A percentile compares a stretch with the other conserved stretches of the same genome.
Conservation (phyloP, 495 filamentous ascomycete genomes). For the Aspergillus mulundensis region DNA sequence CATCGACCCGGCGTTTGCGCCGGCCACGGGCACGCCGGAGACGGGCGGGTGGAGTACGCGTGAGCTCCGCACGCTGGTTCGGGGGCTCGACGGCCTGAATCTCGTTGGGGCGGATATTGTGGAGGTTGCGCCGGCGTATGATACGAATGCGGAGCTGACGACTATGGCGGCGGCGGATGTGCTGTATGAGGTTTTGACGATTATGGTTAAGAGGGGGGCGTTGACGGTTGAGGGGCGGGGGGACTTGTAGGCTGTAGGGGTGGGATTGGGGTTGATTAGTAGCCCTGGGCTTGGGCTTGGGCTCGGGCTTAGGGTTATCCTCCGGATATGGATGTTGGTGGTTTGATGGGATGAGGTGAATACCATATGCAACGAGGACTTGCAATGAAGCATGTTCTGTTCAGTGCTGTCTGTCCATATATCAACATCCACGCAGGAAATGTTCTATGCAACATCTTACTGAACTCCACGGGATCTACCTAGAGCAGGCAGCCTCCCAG, state of each 20-base stretch:
- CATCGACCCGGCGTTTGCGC: constrained; percentile 79
- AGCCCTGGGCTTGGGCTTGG: no score
- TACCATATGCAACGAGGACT: no score
- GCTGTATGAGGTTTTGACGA: constrained; percentile 60
- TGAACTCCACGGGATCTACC: no score
- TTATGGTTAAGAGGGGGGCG: constrained; percentile 62
- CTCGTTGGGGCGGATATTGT: constrained; percentile 78
- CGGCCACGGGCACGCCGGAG: constrained; percentile 82
- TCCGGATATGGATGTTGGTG: no score
- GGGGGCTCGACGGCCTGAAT: constrained; percentile 70
- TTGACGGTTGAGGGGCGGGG: constrained; percentile 13
- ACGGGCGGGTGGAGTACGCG: constrained; percentile 84
- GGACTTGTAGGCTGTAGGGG: not conserved
- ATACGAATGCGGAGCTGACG: constrained; percentile 64
- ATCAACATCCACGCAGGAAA: no score
- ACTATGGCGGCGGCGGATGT: constrained; percentile 65
- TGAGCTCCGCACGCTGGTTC: constrained; percentile 68
- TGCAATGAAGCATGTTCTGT: no score
- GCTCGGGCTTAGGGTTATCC: no score
- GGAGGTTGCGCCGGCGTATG: constrained; percentile 69
- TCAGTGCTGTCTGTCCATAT: no score
- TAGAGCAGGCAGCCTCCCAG: no score
- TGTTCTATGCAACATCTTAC: no score
- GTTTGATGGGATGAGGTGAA: no score
- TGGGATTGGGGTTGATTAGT: no score